Percentiles rank a stretch among this genome's conserved stretches.
Conservation (phyloP, 768 basidiomycete species). For the Mycena filopes region DNA sequence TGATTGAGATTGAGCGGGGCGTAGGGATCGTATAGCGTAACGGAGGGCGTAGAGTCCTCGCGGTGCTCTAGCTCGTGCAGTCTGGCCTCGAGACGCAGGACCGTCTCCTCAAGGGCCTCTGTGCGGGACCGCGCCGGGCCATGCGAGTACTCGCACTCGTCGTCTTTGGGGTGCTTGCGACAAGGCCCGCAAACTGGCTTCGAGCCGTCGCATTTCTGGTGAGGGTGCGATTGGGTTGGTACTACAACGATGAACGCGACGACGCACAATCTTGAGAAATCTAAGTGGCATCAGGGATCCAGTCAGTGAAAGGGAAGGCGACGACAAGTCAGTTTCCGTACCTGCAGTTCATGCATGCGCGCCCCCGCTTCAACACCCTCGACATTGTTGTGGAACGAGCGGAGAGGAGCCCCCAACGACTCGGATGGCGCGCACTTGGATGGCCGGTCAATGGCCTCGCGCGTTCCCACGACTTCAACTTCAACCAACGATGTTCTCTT, state of each 20-base stretch:
- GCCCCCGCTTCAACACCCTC: conserved; percentile 62
- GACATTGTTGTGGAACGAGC: conserved; percentile 43
- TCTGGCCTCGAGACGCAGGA: conserved; percentile 49
- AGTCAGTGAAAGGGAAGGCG: conserved; percentile 7
- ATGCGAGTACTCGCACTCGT: conserved; percentile 80
- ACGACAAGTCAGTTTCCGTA: conserved; percentile 28
- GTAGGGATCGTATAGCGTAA: conserved; percentile 35
- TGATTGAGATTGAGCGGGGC: not conserved
- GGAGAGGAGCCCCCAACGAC: too few species aligned
- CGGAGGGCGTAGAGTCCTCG: conserved; percentile 31
- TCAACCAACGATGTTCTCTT: too few species aligned
- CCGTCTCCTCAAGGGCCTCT: conserved; percentile 55
- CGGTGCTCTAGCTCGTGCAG: conserved; percentile 51
- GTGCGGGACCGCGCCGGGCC: conserved; percentile 62
- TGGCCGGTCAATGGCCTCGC: too few species aligned
- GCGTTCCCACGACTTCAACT: too few species aligned
- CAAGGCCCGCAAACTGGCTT: conserved; percentile 77
- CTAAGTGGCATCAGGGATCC: conserved; percentile 37
- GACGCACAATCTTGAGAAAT: conserved; percentile 61
- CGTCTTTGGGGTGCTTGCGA: conserved; percentile 64
- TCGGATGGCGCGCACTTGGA: too few species aligned
- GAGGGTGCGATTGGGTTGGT: conserved; percentile 23
- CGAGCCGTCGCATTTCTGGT: conserved; percentile 76
- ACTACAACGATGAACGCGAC: conserved; percentile 2
- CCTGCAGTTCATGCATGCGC: conserved; percentile 67